phyloP scores from a whole-genome alignment of 2,329 filamentous ascomycete species.

The Fusarium sp. region DNA sequence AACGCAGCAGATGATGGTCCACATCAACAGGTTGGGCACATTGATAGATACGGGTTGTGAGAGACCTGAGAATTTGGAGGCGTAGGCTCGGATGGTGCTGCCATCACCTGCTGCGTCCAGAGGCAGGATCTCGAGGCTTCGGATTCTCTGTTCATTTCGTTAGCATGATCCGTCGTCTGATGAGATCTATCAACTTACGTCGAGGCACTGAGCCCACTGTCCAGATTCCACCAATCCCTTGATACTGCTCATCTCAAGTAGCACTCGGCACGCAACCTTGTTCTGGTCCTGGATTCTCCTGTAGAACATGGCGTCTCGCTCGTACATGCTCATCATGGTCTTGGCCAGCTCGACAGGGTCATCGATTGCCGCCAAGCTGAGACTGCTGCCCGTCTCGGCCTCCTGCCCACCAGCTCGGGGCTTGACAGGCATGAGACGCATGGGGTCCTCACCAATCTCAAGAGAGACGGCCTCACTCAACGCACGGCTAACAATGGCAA shows the following conservation, averaged over 20 bases:
- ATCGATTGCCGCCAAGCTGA: slow-evolving; percentile 70
- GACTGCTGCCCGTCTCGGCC: slow-evolving; percentile 62
- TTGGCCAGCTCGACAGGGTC: slow-evolving; percentile 69
- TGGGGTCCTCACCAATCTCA: slow-evolving; percentile 83
- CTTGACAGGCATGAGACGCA: slow-evolving; percentile 83
- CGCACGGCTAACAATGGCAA: slow-evolving; percentile 87
- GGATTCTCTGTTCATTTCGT: slow-evolving; percentile 70
- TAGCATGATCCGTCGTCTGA: slow-evolving; percentile 12
- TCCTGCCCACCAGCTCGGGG: slow-evolving; percentile 66
- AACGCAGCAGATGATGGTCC: slow-evolving; percentile 89
- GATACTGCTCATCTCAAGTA: slow-evolving; percentile 71
- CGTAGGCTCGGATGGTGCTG: slow-evolving; percentile 79
- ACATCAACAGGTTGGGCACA: slow-evolving; percentile 90
- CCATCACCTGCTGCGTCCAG: slow-evolving; percentile 80
- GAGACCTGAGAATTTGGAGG: slow-evolving; percentile 82
- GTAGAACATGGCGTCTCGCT: slow-evolving; percentile 70
- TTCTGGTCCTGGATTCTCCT: slow-evolving; percentile 67
- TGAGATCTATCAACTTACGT: slow-evolving; percentile 58
- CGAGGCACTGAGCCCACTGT: slow-evolving; percentile 68
- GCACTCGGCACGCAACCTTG: slow-evolving; percentile 65
- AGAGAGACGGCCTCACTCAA: slow-evolving; percentile 89
- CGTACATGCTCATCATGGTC: slow-evolving; percentile 73
- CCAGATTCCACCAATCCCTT: slow-evolving; percentile 65
- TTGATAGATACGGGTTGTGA: slow-evolving; percentile 87
- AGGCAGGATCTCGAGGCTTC: slow-evolving; percentile 80